Base-by-base conservation (phyloP, 192 early-diverging fungal genomes). In the Podila epigama region DNA sequence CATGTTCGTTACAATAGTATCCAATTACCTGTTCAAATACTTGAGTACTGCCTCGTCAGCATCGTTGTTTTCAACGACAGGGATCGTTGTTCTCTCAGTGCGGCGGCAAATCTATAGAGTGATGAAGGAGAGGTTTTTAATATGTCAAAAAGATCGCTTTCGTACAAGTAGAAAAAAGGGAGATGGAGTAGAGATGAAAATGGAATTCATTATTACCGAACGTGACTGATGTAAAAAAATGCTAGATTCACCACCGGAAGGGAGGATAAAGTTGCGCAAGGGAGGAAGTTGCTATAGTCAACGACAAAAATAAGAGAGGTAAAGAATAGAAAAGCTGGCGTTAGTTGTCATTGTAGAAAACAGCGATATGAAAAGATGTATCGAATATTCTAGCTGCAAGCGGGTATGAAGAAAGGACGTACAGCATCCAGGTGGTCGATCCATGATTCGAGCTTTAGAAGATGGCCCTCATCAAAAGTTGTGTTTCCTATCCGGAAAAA, bases 181-280 rank as follows among this genome's bases (percentile, higher is more conserved):
- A 33, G 31, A 1, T 36, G 51, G 41, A 31, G 16, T 37, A 11
- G 18, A 35, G 1, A 5, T 4, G 2, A 57, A 48, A 12, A 35
- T 27, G n/a, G n/a, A n/a, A n/a, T n/a, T n/a, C n/a, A n/a, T n/a
- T n/a, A 6, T 58, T 13, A 98, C 83, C 10, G 91, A 90, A 0
- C 96, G 84, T 3, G 94, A 88, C 11, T 96, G 86, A 72, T 98
- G 96, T 27, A 98, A 66, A 1, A 89, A 89, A 1, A 92, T 85
- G 12, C 92, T 90, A 28, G 93, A 88, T 41, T 87, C 84, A 2
- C 96, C 95, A 11, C 96, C 96, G 13, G 96, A 98, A 82, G 81
- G 81, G 28, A 83, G 41, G 44, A 83, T 83, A n/a, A 83, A 83
- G 69, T 79, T 58, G 7, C 79, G 71, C 12, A 83, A 70, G 15